Evolutionary conservation across 495 filamentous ascomycete species (phyloP).

Genomic region (Hyaloscypha bicolor): DNA sequence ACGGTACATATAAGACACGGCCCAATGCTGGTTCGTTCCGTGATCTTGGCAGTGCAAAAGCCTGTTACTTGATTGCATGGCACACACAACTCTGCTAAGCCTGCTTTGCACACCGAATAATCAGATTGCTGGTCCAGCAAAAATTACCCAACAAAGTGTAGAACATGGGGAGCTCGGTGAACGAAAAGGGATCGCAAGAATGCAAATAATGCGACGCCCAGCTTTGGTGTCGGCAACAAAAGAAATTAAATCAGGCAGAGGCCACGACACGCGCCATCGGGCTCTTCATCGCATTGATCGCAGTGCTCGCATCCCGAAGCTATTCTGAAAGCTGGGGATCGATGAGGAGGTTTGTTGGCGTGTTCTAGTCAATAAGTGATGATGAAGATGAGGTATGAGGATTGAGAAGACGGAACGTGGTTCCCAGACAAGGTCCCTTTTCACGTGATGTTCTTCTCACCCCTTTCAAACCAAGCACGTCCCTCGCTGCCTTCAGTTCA

Average conservation of each 20-base stretch:
- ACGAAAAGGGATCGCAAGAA: background rate
- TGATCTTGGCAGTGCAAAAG: background rate
- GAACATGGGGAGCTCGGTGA: background rate
- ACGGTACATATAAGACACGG: background rate
- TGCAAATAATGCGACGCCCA: background rate
- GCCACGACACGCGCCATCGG: background rate
- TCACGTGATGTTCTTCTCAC: no score
- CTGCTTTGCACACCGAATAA: background rate
- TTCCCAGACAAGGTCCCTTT: no score
- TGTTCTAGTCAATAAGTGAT: no score
- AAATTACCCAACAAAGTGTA: background rate
- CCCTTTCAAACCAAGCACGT: no score
- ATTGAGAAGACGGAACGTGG: no score
- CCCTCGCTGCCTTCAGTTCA: no score
- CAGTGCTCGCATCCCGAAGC: background rate
- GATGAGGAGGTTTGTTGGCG: no score
- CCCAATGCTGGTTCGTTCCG: background rate
- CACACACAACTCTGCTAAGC: background rate
- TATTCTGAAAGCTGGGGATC: no score
- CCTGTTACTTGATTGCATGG: background rate
- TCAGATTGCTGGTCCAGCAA: background rate
- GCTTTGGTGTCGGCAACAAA: background rate
- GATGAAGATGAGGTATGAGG: no score
- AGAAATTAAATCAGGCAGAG: background rate
- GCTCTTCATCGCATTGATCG: background rate